Evolutionary conservation across 495 filamentous ascomycete genomes (phyloP), one percentile per base, ranked within the genome.

Genomic region (Hypoxylon lienhwacheense): DNA sequence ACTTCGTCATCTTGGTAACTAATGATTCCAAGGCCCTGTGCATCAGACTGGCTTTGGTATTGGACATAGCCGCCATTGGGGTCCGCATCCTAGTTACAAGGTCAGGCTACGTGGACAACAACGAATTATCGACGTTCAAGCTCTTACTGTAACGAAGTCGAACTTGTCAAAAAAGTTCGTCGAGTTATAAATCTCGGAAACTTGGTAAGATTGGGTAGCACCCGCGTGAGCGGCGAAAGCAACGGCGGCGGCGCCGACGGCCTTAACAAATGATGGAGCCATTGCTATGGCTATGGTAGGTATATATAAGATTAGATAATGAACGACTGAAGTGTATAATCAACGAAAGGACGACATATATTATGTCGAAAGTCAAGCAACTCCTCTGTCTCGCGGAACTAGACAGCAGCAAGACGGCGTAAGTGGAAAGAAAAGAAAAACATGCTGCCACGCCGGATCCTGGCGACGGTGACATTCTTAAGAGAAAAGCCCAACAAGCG

Each of bases 21-120:
- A 53, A 86, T 76, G n/a, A 91, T 69, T 2, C 77, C 78, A 16
- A 77, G 63, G 11, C 37, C 56, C 29, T 75, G 56, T 26, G 88
- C 88, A 12, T 71, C 73, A 12, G 50, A 29, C 47, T 76, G 66
- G 65, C 74, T 74, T 51, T 78, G 67, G 66, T 87, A 91, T 35
- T 81, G 72, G 50, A 90, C 84, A 55, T 76, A 85, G 3, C 86
- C 86, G 52, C 81, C 69, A 47, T 82, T 89, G 10, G 84, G 85
- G 55, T 91, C 86, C 2, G 59, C 37, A 1, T 49, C 70, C 50
- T 61, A 65, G 43, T 47, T 60, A 7, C 35, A 43, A 45, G 1
- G 31, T 56, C 33, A 53, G 33, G 4, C 0, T 1, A 32, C 0
- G 5, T 5, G 14, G 28, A 16, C 2, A 15, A 47, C 22, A 14